Conservation (phyloP, 2,329 filamentous ascomycete genomes). For the Aaosphaeria arxii region DNA sequence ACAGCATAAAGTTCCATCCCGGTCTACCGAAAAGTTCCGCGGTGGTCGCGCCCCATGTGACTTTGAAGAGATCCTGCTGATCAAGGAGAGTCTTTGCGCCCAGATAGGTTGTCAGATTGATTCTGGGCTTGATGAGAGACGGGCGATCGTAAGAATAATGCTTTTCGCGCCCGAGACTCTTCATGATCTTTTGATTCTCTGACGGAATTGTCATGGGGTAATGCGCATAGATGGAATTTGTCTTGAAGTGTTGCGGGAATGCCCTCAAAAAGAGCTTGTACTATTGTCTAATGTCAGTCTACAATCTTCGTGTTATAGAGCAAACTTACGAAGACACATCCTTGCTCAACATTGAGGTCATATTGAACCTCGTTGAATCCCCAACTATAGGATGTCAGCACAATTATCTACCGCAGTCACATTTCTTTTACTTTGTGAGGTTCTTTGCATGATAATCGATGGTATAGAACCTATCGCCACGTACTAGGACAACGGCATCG, state of each 20-base stretch:
- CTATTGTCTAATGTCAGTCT: background rate
- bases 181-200: slow-evolving; percentile 69
- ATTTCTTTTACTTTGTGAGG: slow-evolving; percentile 56
- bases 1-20: slow-evolving; percentile 51
- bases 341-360: slow-evolving; percentile 66
- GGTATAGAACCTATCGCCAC: slow-evolving; percentile 75
- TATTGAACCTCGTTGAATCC: slow-evolving; percentile 63
- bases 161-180: slow-evolving; percentile 59
- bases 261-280: slow-evolving; percentile 75
- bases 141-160: slow-evolving; percentile 67
- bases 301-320: background rate
- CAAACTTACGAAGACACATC: slow-evolving; percentile 16
- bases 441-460: slow-evolving; percentile 61
- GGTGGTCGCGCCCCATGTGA: slow-evolving; percentile 61
- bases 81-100: slow-evolving; percentile 59
- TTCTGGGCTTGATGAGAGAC: slow-evolving; percentile 43
- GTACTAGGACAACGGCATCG: slow-evolving; percentile 69
- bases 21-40: slow-evolving; percentile 58
- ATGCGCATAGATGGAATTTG: slow-evolving; percentile 75
- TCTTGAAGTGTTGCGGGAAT: slow-evolving; percentile 72
- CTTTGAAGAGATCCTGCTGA: slow-evolving; percentile 57
- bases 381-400: slow-evolving; percentile 47
- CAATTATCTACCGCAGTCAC: too few relatives aligned
- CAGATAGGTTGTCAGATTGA: slow-evolving; percentile 57
- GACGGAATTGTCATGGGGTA: slow-evolving; percentile 67